Evolutionary conservation across 108 stramenopile genomes (phyloP).

Genomic region (Conticribra weissflogii): DNA sequence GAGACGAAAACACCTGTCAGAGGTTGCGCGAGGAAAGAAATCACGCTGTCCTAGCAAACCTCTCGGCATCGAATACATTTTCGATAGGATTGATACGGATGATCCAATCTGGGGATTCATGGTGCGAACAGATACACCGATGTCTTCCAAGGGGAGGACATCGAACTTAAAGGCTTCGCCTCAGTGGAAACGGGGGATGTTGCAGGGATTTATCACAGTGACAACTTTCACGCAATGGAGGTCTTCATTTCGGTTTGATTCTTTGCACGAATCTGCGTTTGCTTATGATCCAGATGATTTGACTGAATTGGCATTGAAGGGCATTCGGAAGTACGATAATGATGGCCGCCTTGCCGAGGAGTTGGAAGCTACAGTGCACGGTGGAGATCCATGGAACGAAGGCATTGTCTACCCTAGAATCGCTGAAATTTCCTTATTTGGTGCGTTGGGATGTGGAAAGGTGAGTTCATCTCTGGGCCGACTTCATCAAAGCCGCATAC

Average conservation of each 20-base stretch:
- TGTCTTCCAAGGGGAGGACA: conserved; percentile 26
- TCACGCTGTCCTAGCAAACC: conserved; percentile 63
- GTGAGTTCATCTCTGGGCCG: conserved; percentile 18
- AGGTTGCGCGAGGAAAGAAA: conserved; percentile 4
- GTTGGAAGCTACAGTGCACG: conserved; percentile 72
- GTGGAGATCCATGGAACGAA: conserved; percentile 89
- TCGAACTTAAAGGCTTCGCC: conserved; percentile 38
- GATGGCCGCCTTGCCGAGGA: conserved; percentile 67
- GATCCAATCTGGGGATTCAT: conserved; percentile 87
- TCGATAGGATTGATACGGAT: conserved; percentile 91
- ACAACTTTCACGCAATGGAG: conserved; percentile 94
- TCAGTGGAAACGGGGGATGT: conserved; percentile 61
- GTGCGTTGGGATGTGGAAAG: conserved; percentile 81
- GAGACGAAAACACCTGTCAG: conserved; percentile 48
- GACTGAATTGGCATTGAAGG: conserved; percentile 42
- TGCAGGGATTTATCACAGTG: conserved; percentile 90
- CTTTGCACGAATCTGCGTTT: conserved; percentile 75
- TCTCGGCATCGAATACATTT: conserved; percentile 89
- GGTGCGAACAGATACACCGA: conserved; percentile 57
- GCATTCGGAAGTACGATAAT: conserved; percentile 57
- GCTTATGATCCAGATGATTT: conserved; percentile 61
- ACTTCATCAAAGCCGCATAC: background rate
- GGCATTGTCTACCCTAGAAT: conserved; percentile 92
- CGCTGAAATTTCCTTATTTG: conserved; percentile 86
- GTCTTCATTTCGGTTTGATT: conserved; percentile 90